Evolutionary conservation across 306 rosid genomes (phyloP), one percentile per base, ranked within the genome.

Genomic region (Amphicarpaea edgeworthii): DNA sequence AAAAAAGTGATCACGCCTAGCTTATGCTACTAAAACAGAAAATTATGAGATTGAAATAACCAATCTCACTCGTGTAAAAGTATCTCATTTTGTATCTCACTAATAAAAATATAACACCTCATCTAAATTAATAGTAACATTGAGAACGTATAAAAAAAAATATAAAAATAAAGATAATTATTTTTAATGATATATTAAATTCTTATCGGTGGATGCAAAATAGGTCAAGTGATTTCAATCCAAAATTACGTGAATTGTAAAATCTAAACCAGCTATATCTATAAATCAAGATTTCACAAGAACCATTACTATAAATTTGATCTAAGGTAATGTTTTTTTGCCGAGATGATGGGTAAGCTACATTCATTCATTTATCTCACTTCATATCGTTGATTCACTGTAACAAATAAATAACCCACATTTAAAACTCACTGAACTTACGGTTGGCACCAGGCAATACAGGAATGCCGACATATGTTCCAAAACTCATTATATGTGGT

Each of bases 401-500:
- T 7, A 61, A 79, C 77, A 79, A 54, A n/a, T n/a, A n/a, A 28
- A 28, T 8, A 26, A 64, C 21, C 62, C 69, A 41, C n/a, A 23
- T 7, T 63, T 43, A 53, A 59, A 40, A 16, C 42, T 30, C 34
- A 60, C 37, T 69, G 26, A 57, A 37, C 54, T 55, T 30, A 11
- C 19, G 70, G 30, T 51, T 81, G 66, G 66, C 77, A 61, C n/a
- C n/a, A n/a, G n/a, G n/a, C n/a, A n/a, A n/a, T 43, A 75, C 47
- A 76, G 49, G 55, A 73, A 60, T 45, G 77, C 65, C 58, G 7
- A 61, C 53, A 71, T 72, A 71, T 17, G 68, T 32, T 77, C 54
- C 77, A 80, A 69, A 79, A 72, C 72, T 72, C 75, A 40, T 66
- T 65, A 60, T 59, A 62, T 45, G 68, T 32, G 79, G 63, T 68